Base-by-base conservation (phyloP, 495 filamentous ascomycete genomes). In the Aspergillus campestris region DNA sequence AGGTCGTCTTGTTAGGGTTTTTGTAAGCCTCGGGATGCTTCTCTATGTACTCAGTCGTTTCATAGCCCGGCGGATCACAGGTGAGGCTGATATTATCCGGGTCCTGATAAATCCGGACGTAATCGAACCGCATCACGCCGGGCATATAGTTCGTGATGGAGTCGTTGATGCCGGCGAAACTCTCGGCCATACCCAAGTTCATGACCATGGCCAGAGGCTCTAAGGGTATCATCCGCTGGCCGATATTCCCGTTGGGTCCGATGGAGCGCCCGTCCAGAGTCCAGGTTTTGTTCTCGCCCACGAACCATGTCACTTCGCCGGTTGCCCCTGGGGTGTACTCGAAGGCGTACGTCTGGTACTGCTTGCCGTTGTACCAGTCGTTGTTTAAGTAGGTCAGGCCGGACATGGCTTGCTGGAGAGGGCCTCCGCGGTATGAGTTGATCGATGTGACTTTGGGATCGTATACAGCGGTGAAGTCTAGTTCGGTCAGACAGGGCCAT, bases 91-190 rank as follows among this genome's bases (percentile, higher is more conserved):
- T 49, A 30, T 78, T 60, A 40, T 74, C 73, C 11, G 74, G 68
- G 45, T 83, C 74, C 57, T 88, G 84, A 53, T 87, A 89, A 45
- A 88, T 84, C 5, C 85, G 77, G 31, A 89, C 64, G 56, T 86
- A 88, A 55, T 89, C 84, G 44, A 89, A 66, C 3, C 82, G 72
- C 74, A 88, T 80, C 35, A 73, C 81, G 0, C 81, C 83, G 18
- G 84, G 85, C 53, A 87, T 68, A 24, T 80, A 62, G n/a, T 62
- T 51, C 41, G 44, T 48, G 12, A 88, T 69, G 1, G 60, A 60
- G 40, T 78, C 60, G 48, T 86, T 74, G 38, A 88, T 65, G 6
- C 65, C 62, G 1, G 84, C 78, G 52, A 88, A 89, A 52, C 72
- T 78, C 44, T 71, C 70, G 1, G 78, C 81, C 77, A 88, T 87